phyloP scores from a whole-genome alignment of 805 yeast species.

The Myxozyma neotropica region DNA sequence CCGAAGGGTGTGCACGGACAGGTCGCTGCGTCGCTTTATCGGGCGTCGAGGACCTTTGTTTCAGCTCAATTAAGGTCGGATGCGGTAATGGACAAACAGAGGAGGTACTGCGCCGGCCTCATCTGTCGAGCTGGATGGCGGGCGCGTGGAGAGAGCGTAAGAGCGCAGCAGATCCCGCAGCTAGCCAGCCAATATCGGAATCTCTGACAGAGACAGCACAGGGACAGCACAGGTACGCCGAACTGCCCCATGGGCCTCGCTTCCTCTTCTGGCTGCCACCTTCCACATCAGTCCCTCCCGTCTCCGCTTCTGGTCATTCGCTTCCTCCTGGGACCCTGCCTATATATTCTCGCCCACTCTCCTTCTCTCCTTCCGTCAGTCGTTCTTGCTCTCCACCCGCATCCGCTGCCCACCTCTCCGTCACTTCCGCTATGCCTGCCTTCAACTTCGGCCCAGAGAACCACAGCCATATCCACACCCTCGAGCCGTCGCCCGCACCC shows the following conservation, averaged over 20 bases:
- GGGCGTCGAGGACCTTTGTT: no score
- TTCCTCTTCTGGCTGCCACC: background rate
- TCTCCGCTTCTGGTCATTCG: background rate
- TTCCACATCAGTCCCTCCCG: background rate
- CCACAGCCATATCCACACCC: background rate
- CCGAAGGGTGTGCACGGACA: no score
- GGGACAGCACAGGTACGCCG: constrained; percentile 1
- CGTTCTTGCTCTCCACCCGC: background rate
- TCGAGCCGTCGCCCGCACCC: constrained; percentile 1
- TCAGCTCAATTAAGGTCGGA: no score
- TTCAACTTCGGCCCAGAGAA: background rate
- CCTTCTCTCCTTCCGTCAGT: background rate
- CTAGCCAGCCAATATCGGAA: background rate
- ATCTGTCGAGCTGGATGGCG: no score
- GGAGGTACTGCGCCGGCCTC: no score
- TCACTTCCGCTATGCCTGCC: background rate
- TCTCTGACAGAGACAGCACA: no score
- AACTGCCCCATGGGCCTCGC: no score
- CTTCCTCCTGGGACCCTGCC: background rate
- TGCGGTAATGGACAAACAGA: no score
- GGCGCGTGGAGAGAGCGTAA: background rate
- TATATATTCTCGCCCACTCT: background rate
- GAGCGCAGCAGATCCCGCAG: background rate
- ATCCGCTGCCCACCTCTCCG: background rate
- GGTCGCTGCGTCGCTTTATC: no score